A percentile compares a stretch with the other conserved stretches of the same genome.
phyloP scores from a whole-genome alignment of 2,329 filamentous ascomycete genomes.

The Neofusicoccum cordaticola region DNA sequence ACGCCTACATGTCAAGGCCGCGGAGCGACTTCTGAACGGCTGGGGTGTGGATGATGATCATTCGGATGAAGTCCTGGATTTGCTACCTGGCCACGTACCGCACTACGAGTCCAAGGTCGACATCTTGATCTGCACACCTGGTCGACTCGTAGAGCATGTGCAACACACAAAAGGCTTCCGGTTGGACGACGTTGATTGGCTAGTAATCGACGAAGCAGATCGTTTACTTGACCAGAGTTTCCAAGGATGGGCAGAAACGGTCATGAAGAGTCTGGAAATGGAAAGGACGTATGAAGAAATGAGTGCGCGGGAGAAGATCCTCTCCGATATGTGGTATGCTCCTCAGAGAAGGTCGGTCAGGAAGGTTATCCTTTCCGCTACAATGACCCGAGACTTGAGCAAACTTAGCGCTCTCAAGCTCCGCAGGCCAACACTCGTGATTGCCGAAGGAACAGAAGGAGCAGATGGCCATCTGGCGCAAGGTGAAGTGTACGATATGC shows the following conservation, averaged over 20 bases:
- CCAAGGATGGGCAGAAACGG: conserved; percentile 79
- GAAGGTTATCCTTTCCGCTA: conserved; percentile 87
- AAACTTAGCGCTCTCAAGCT: conserved; percentile 73
- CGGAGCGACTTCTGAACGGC: conserved; percentile 31
- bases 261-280: conserved; percentile 59
- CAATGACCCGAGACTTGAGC: conserved; percentile 83
- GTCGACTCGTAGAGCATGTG: conserved; percentile 86
- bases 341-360: conserved; percentile 51
- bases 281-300: conserved; percentile 50
- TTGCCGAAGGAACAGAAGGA: conserved; percentile 59
- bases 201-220: conserved; percentile 92
- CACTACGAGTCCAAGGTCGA: conserved; percentile 72
- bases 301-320: conserved; percentile 53
- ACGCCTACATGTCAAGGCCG: conserved; percentile 42
- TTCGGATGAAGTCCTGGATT: conserved; percentile 33
- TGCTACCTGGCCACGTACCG: conserved; percentile 62
- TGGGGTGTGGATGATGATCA: conserved; percentile 5
- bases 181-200: conserved; percentile 76
- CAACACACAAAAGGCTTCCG: conserved; percentile 79
- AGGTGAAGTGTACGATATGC: conserved; percentile 56
- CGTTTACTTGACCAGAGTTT: conserved; percentile 88
- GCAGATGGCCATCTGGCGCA: conserved; percentile 18
- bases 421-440: conserved; percentile 69
- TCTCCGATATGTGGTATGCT: conserved; percentile 43
- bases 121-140: conserved; percentile 86